Conservation (phyloP, 352 stramenopile species). For the Pythium aristosporum region DNA sequence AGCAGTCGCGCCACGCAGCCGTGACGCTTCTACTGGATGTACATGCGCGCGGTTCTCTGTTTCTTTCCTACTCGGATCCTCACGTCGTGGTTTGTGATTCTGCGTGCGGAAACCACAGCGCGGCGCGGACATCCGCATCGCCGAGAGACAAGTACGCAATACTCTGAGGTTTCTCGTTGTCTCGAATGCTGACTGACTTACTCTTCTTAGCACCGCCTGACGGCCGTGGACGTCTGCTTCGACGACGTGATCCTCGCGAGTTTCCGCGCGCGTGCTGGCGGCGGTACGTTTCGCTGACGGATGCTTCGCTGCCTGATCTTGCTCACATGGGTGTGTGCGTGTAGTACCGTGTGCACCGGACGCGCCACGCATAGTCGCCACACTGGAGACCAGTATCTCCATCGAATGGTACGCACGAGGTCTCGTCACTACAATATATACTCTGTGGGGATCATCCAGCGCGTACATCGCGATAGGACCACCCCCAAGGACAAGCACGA, state of each 20-base stretch:
- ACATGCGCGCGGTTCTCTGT: neutral
- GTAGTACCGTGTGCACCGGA: conserved; percentile 38
- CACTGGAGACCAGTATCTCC: conserved; percentile 28
- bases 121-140: conserved; percentile 46
- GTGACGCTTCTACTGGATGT: conserved; percentile 59
- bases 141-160: conserved; percentile 43
- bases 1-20: conserved; percentile 49
- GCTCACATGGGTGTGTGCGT: neutral
- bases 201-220: conserved; percentile 45
- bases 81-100: neutral
- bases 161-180: no score
- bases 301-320: neutral
- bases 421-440: neutral
- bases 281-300: conserved; percentile 29
- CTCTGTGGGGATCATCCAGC: no score
- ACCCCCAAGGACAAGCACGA: conserved; percentile 25
- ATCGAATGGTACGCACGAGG: conserved; percentile 34
- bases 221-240: conserved; percentile 58
- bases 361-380: conserved; percentile 21
- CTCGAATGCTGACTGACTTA: neutral
- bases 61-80: neutral
- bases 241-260: conserved; percentile 39
- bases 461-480: neutral
- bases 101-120: conserved; percentile 29
- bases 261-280: conserved; percentile 43